A percentile compares a stretch with the other conserved stretches of the same genome.
These are phyloP conservation scores for Euphorbia lathyris DNA, from an alignment of 345 rosid species.

Conservation along the genomic window DNA sequence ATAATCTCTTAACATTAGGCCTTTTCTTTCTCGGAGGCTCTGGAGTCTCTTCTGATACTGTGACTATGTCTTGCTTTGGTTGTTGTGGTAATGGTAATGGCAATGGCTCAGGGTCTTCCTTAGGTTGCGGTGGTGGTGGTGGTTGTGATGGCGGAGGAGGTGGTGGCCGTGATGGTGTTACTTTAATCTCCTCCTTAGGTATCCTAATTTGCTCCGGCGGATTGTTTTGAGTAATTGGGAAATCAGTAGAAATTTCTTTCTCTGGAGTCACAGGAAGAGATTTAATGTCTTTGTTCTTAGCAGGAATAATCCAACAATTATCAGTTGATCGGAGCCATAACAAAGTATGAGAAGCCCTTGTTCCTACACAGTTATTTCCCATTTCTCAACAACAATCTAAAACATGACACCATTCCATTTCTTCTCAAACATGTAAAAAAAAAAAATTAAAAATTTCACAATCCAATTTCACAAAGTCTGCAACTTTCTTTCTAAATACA, in stretches of 20 bases:
- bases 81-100: neutral
- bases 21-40: conserved; percentile 28
- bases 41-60: neutral
- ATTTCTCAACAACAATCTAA: conserved; percentile 25
- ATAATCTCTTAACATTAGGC: conserved; percentile 50
- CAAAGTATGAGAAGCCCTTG: conserved; percentile 25
- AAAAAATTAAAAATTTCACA: neutral
- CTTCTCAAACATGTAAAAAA: too few species aligned
- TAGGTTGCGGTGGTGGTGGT: neutral
- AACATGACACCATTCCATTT: too few species aligned
- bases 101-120: neutral
- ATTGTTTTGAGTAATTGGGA: conserved; percentile 17
- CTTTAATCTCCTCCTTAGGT: conserved; percentile 22
- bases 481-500: neutral
- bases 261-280: conserved; percentile 12
- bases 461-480: neutral
- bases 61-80: neutral
- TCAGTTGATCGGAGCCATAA: conserved; percentile 30
- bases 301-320: neutral
- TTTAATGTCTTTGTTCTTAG: conserved; percentile 3
- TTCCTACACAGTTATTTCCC: conserved; percentile 76
- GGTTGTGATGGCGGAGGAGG: neutral
- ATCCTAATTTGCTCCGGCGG: conserved; percentile 46
- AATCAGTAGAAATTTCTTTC: conserved; percentile 11
- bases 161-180: conserved; percentile 4